phyloP scores from a whole-genome alignment of 2,329 filamentous ascomycete genomes.

The Aphanocladium album region DNA sequence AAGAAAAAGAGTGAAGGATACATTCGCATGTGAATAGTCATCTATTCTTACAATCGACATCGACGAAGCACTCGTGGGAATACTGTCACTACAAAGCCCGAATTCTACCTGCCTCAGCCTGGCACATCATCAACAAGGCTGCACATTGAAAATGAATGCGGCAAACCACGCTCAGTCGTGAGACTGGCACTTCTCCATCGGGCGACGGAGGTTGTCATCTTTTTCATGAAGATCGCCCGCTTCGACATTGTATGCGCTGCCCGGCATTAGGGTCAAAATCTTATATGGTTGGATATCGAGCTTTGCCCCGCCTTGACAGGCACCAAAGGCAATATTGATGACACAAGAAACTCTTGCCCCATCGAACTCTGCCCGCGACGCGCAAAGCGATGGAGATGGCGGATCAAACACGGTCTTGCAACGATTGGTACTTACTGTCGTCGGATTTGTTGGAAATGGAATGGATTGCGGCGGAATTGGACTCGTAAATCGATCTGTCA shows the following conservation, averaged over 20 bases:
- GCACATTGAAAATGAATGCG: background rate
- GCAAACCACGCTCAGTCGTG: background rate
- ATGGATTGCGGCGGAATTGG: background rate
- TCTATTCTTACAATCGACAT: background rate
- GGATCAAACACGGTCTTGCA: background rate
- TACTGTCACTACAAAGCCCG: background rate
- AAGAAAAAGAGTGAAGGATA: background rate
- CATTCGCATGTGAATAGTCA: background rate
- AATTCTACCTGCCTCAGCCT: background rate
- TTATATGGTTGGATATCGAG: background rate
- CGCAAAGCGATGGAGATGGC: background rate
- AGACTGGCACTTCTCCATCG: no score
- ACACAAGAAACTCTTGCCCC: background rate
- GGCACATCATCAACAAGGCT: background rate
- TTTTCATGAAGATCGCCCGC: no score
- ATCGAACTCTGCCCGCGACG: background rate
- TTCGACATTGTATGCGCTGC: background rate
- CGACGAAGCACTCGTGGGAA: background rate
- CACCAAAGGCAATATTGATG: background rate
- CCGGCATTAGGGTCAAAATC: background rate
- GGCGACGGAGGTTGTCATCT: background rate
- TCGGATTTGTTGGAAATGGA: background rate
- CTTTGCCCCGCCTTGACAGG: background rate
- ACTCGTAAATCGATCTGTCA: conserved; percentile 13
- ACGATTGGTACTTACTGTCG: background rate